phyloP scores from a whole-genome alignment of 148 eudicot genomes.

The Dysphania ambrosioides region DNA sequence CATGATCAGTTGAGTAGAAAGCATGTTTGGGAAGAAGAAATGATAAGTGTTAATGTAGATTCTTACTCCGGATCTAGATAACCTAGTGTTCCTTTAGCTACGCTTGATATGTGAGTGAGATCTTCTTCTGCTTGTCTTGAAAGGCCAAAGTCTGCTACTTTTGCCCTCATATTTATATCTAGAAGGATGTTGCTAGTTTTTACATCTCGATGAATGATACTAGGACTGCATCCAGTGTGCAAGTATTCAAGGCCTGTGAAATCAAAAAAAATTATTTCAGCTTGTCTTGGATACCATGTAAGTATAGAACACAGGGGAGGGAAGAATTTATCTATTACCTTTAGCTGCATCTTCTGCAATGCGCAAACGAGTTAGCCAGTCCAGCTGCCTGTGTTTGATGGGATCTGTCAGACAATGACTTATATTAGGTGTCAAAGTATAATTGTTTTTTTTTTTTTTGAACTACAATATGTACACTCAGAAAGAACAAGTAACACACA shows the following conservation, averaged over 20 bases:
- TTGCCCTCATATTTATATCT: slow-evolving; percentile 95
- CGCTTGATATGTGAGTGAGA: slow-evolving; percentile 80
- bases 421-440: slow-evolving; percentile 5
- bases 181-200: slow-evolving; percentile 96
- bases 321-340: slow-evolving; percentile 43
- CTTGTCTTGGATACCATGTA: not conserved
- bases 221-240: slow-evolving; percentile 95
- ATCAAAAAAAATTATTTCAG: not conserved
- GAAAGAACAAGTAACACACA: not conserved
- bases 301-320: not conserved
- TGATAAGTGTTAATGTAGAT: not conserved
- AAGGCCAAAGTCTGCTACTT: slow-evolving; percentile 92
- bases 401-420: slow-evolving; percentile 45
- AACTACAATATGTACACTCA: not conserved
- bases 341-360: slow-evolving; percentile 98
- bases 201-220: slow-evolving; percentile 91
- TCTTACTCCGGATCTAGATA: slow-evolving; percentile 96
- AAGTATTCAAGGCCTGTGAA: slow-evolving; percentile 84
- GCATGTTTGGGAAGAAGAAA: not conserved
- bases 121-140: slow-evolving; percentile 90
- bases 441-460: not conserved
- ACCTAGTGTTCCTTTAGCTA: slow-evolving; percentile 89
- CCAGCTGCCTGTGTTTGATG: slow-evolving; percentile 49
- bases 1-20: not conserved
- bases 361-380: slow-evolving; percentile 82